Evolutionary conservation across 176 grass and related monocot genomes (phyloP).

Genomic region (Ampelocalamus luodianensis): DNA sequence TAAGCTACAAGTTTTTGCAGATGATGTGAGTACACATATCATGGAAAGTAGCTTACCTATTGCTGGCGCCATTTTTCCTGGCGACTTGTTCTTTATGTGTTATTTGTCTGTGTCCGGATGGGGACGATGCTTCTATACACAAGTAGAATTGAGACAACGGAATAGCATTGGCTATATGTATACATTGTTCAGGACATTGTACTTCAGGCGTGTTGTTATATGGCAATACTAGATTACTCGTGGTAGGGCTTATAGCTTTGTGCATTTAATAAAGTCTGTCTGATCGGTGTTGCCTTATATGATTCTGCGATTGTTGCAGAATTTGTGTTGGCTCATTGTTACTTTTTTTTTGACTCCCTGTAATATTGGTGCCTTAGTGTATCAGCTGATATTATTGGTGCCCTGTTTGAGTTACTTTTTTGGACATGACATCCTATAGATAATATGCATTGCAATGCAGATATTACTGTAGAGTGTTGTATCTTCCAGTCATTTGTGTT

Average conservation of each 20-base stretch:
- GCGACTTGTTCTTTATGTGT: conserved; percentile 42
- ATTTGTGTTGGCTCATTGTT: conserved; percentile 5
- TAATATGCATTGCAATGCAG: not conserved
- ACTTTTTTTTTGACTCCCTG: not conserved
- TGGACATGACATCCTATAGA: not conserved
- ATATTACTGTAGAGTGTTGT: not conserved
- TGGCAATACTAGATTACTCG: conserved; percentile 43
- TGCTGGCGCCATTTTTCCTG: conserved; percentile 38
- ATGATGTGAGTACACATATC: conserved; percentile 24
- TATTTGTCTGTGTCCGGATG: conserved; percentile 24
- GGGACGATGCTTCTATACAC: conserved; percentile 45
- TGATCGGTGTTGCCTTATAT: not conserved
- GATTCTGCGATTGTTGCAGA: not conserved
- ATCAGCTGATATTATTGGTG: not conserved
- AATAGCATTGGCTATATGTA: conserved; percentile 43
- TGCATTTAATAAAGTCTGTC: conserved; percentile 39
- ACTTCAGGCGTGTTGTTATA: conserved; percentile 45
- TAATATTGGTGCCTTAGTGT: not conserved
- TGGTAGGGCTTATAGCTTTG: conserved; percentile 18
- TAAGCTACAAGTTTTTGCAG: conserved; percentile 34
- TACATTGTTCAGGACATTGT: conserved; percentile 53
- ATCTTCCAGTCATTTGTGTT: not conserved
- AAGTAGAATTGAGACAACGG: conserved; percentile 40
- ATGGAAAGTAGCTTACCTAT: conserved; percentile 28
- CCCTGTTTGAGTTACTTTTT: not conserved